phyloP scores from a whole-genome alignment of 495 filamentous ascomycete genomes.

The Pseudotulostoma volvatum region DNA sequence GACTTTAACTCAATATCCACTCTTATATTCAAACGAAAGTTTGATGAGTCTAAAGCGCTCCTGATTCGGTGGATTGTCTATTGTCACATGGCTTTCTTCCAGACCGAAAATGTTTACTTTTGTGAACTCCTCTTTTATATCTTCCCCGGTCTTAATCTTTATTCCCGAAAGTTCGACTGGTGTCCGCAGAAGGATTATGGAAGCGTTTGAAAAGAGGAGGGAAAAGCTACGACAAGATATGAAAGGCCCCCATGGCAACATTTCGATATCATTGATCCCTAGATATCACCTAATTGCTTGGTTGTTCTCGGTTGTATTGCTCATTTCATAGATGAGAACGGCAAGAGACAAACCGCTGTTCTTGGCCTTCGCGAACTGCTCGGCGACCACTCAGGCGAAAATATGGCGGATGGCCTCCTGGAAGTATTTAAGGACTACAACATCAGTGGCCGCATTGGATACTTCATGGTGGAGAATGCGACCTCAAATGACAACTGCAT shows the following conservation, averaged over 20 bases:
- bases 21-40: neutral
- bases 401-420: neutral
- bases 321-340: neutral
- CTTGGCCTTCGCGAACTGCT: neutral
- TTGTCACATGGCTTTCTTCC: neutral
- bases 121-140: neutral
- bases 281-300: neutral
- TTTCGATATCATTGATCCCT: neutral
- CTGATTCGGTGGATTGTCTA: neutral
- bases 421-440: slow-evolving; percentile 2
- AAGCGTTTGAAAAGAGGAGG: neutral
- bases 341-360: neutral
- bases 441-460: neutral
- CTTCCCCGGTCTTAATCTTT: neutral
- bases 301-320: neutral
- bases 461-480: slow-evolving; percentile 1
- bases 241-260: neutral
- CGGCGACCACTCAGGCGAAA: neutral
- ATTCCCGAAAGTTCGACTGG: neutral
- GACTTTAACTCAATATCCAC: neutral
- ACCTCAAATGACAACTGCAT: neutral
- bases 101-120: neutral
- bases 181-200: too few relatives aligned
- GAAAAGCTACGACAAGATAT: neutral
- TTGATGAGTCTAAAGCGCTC: neutral